Percentiles rank a stretch among this genome's conserved stretches.
phyloP scores from a whole-genome alignment of 2,329 filamentous ascomycete species.

The Chrysosporium keratinophilum region DNA sequence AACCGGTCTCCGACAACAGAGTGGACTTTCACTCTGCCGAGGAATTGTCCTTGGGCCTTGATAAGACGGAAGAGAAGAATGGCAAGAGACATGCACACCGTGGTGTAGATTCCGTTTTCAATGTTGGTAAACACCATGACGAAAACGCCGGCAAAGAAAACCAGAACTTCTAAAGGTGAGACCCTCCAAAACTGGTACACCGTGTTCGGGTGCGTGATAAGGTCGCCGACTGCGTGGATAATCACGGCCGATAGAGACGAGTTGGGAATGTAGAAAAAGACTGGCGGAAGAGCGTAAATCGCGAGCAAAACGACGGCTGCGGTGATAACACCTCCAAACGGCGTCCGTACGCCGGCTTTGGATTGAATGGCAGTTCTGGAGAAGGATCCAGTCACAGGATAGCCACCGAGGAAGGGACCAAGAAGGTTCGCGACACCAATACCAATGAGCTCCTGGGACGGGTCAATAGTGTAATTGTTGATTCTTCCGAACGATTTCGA shows the following conservation, averaged over 20 bases:
- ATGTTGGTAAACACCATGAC: slow-evolving; percentile 82
- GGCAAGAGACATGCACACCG: slow-evolving; percentile 64
- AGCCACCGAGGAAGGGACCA: slow-evolving; percentile 83
- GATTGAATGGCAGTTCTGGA: slow-evolving; percentile 94
- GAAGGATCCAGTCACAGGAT: slow-evolving; percentile 90
- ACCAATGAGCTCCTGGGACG: slow-evolving; percentile 89
- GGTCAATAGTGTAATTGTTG: slow-evolving; percentile 93
- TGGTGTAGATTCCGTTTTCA: slow-evolving; percentile 85
- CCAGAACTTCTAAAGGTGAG: slow-evolving; percentile 76
- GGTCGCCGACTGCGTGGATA: slow-evolving; percentile 86
- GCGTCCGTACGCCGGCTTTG: slow-evolving; percentile 87
- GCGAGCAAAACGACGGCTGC: slow-evolving; percentile 76
- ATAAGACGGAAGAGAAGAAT: slow-evolving; percentile 75
- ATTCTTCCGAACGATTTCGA: slow-evolving; percentile 92
- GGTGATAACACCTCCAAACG: slow-evolving; percentile 81
- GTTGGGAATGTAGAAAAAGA: slow-evolving; percentile 89
- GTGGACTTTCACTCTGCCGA: slow-evolving; percentile 73
- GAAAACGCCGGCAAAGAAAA: slow-evolving; percentile 88
- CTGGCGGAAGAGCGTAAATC: slow-evolving; percentile 73
- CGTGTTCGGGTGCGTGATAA: slow-evolving; percentile 82
- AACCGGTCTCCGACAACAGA: slow-evolving; percentile 69
- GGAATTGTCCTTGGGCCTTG: slow-evolving; percentile 70
- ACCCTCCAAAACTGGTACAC: slow-evolving; percentile 94
- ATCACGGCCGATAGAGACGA: slow-evolving; percentile 77
- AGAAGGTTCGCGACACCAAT: slow-evolving; percentile 86